Evolutionary conservation across 257 asterid genomes (phyloP).

Genomic region (Eustoma russellianum): DNA sequence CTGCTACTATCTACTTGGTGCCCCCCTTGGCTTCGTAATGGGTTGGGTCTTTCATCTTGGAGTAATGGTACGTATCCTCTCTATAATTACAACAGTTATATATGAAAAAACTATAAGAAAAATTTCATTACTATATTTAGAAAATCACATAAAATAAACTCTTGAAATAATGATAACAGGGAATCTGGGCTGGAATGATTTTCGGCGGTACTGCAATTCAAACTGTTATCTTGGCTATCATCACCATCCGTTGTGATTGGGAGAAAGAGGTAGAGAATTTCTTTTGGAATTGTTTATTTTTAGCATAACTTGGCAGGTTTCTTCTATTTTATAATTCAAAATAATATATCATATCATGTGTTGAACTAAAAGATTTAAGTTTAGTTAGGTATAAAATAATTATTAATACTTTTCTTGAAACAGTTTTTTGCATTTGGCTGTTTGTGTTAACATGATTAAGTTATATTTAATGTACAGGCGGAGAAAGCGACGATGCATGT

Average conservation of each 20-base stretch:
- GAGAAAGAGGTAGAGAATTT: constrained; percentile 29
- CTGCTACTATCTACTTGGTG: constrained; percentile 39
- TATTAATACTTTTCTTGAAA: background rate
- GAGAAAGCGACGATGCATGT: constrained; percentile 41
- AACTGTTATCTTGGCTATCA: constrained; percentile 26
- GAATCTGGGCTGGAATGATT: constrained; percentile 46
- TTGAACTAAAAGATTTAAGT: background rate
- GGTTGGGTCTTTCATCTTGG: constrained; percentile 35
- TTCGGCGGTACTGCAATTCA: constrained; percentile 47
- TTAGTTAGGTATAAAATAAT: too few species aligned
- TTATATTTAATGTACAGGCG: constrained; percentile 28
- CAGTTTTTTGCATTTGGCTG: background rate
- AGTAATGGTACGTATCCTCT: constrained; percentile 29
- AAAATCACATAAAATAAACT: background rate
- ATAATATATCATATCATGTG: too few species aligned
- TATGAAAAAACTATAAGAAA: background rate
- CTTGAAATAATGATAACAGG: constrained; percentile 11
- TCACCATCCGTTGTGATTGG: constrained; percentile 35
- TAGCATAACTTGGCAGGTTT: too few species aligned
- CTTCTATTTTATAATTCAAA: too few species aligned
- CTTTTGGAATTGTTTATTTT: too few species aligned
- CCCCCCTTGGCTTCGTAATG: constrained; percentile 38
- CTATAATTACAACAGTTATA: too few species aligned
- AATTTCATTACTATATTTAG: background rate
- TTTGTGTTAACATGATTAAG: constrained; percentile 4